phyloP scores from a whole-genome alignment of 495 filamentous ascomycete genomes.

The Aspergillus leporis region DNA sequence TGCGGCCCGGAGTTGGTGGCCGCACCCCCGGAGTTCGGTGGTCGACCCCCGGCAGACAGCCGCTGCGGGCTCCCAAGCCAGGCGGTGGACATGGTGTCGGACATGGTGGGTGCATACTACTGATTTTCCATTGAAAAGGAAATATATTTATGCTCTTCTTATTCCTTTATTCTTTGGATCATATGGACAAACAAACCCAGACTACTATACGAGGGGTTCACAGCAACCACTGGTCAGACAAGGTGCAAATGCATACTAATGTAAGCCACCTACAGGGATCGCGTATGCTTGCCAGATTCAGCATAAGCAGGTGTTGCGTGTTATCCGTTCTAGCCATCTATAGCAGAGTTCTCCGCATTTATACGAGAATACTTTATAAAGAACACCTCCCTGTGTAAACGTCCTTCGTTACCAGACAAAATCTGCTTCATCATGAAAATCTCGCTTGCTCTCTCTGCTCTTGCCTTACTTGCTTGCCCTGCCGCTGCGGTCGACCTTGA shows the following conservation, averaged over 20 bases:
- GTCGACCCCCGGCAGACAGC: no score
- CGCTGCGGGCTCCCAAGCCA: no score
- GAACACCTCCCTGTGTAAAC: conserved; percentile 5
- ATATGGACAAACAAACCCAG: conserved; percentile 4
- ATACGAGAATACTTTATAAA: conserved; percentile 7
- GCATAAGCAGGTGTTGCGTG: conserved; percentile 8
- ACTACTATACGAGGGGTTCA: conserved; percentile 4
- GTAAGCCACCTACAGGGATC: conserved; percentile 7
- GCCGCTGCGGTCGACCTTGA: conserved; percentile 6
- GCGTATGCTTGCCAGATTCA: conserved; percentile 10
- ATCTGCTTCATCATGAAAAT: conserved; percentile 10
- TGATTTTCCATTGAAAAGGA: no score
- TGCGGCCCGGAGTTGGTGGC: no score
- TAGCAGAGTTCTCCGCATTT: neutral
- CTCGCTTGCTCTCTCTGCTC: conserved; percentile 9
- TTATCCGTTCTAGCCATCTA: neutral
- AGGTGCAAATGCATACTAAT: conserved; percentile 1
- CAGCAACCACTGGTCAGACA: conserved; percentile 5
- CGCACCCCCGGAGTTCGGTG: no score
- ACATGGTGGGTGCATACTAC: no score
- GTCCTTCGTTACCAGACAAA: conserved; percentile 2
- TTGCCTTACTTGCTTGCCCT: conserved; percentile 9
- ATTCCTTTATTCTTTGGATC: no score
- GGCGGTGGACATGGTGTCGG: no score
- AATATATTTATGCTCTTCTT: no score